Percentiles rank a stretch among this genome's conserved stretches.
These are phyloP conservation scores for Pythium scleroteichum DNA, from an alignment of 352 stramenopile species.

Conservation along the genomic window DNA sequence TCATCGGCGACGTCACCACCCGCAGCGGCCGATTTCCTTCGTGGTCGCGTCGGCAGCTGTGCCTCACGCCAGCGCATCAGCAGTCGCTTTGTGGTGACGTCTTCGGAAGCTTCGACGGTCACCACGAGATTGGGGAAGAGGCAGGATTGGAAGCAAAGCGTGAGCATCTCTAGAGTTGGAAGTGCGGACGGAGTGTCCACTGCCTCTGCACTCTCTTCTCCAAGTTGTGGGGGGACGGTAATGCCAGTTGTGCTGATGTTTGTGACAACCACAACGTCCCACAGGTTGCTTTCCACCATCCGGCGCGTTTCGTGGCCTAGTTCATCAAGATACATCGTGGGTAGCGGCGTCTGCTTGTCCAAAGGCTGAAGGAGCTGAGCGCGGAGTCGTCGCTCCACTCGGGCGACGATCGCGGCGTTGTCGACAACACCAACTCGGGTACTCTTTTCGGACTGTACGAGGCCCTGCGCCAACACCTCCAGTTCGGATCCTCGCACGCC, in stretches of 20 bases:
- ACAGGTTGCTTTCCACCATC: slow-evolving; percentile 4
- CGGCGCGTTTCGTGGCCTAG: slow-evolving; percentile 21
- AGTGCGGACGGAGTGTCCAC: slow-evolving; percentile 14
- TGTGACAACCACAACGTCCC: slow-evolving; percentile 23
- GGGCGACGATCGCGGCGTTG: slow-evolving; percentile 22
- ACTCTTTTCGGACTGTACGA: neutral
- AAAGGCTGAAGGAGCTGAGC: slow-evolving; percentile 21
- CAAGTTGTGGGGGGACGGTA: neutral
- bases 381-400: slow-evolving; percentile 16
- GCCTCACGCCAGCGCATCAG: slow-evolving; percentile 36
- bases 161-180: slow-evolving; percentile 40
- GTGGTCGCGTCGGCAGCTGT: slow-evolving; percentile 26
- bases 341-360: slow-evolving; percentile 11
- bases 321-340: slow-evolving; percentile 27
- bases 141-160: slow-evolving; percentile 39
- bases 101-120: slow-evolving; percentile 37
- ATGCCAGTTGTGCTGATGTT: slow-evolving; percentile 2
- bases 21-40: slow-evolving; percentile 13
- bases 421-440: slow-evolving; percentile 19
- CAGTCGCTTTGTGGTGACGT: slow-evolving; percentile 28
- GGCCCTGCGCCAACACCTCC: neutral
- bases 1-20: slow-evolving; percentile 19
- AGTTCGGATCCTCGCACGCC: slow-evolving; percentile 44
- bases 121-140: slow-evolving; percentile 62
- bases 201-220: slow-evolving; percentile 13